Percentiles rank a stretch among this genome's conserved stretches.
phyloP scores from a whole-genome alignment of 2,329 filamentous ascomycete species.

The Sordariomycetes sp. region DNA sequence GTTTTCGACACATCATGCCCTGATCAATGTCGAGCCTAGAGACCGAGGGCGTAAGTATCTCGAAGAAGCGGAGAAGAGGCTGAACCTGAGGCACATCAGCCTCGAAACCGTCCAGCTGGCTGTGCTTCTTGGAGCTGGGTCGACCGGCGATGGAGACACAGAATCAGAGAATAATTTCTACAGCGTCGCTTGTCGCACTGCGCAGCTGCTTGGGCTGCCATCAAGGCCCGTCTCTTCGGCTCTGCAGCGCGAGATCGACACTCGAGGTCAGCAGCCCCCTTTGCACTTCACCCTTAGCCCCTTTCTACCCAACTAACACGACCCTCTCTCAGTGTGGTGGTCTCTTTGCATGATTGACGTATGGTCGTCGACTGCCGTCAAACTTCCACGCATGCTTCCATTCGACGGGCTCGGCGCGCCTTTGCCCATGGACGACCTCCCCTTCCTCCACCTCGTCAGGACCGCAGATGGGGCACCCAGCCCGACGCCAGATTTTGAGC shows the following conservation, averaged over 20 bases:
- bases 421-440: constrained; percentile 24
- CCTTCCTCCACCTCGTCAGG: constrained; percentile 15
- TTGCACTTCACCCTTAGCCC: background rate
- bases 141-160: constrained; percentile 22
- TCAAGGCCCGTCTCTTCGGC: constrained; percentile 13
- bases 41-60: constrained; percentile 11
- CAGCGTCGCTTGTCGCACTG: constrained; percentile 22
- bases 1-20: constrained; percentile 12
- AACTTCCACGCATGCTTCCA: constrained; percentile 11
- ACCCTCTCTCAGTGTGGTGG: constrained; percentile 9
- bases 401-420: constrained; percentile 11
- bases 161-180: constrained; percentile 28
- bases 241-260: constrained; percentile 23
- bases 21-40: constrained; percentile 10
- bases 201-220: constrained; percentile 23
- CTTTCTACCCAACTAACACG: background rate
- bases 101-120: constrained; percentile 26
- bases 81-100: constrained; percentile 24
- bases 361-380: constrained; percentile 13
- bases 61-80: constrained; percentile 12
- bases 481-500: constrained; percentile 1
- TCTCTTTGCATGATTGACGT: constrained; percentile 13
- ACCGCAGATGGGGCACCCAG: background rate
- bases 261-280: constrained; percentile 11
- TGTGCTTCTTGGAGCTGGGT: constrained; percentile 24